A percentile compares a stretch with the other conserved stretches of the same genome.
Conservation (phyloP, 1,284 basidiomycete genomes). For the Cryptococcus sp. region DNA sequence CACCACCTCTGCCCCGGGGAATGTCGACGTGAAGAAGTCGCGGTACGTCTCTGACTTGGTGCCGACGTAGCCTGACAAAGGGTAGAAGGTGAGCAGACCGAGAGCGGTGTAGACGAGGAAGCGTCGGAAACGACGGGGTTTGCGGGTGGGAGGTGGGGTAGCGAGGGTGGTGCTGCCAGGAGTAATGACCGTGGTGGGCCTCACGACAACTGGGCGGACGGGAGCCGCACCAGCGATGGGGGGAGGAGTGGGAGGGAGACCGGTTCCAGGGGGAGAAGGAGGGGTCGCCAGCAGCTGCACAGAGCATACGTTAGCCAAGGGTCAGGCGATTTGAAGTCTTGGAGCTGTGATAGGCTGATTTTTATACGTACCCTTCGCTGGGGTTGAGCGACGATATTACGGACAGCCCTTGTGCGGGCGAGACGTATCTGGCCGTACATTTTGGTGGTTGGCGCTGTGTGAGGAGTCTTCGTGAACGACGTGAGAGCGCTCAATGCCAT, state of each 20-base stretch:
- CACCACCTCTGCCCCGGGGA: slow-evolving; percentile 63
- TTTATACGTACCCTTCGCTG: slow-evolving; percentile 36
- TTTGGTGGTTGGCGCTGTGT: slow-evolving; percentile 1
- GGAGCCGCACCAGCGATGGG: slow-evolving; percentile 21
- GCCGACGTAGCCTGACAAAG: slow-evolving; percentile 49
- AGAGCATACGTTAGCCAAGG: background rate
- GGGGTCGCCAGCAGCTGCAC: slow-evolving; percentile 30
- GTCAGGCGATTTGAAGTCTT: background rate
- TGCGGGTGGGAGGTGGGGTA: slow-evolving; percentile 26
- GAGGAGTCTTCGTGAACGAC: too few species aligned
- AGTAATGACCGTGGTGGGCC: slow-evolving; percentile 12
- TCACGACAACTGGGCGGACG: slow-evolving; percentile 24
- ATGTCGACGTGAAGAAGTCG: slow-evolving; percentile 54
- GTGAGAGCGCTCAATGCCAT: too few species aligned
- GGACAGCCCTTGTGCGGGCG: slow-evolving; percentile 25
- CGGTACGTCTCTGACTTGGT: slow-evolving; percentile 51
- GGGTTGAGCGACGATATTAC: slow-evolving; percentile 17
- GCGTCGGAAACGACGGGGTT: slow-evolving; percentile 39
- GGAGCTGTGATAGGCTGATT: too few species aligned
- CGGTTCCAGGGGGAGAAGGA: slow-evolving; percentile 12
- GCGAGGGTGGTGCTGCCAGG: slow-evolving; percentile 26
- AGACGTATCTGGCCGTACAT: slow-evolving; percentile 39
- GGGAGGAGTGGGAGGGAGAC: slow-evolving; percentile 15
- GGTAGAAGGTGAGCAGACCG: slow-evolving; percentile 51
- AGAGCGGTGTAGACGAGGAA: slow-evolving; percentile 50